A percentile compares a stretch with the other conserved stretches of the same genome.
These are phyloP conservation scores for Pseudoturritis turrita DNA, from an alignment of 345 rosid genomes.

Conservation along the genomic window DNA sequence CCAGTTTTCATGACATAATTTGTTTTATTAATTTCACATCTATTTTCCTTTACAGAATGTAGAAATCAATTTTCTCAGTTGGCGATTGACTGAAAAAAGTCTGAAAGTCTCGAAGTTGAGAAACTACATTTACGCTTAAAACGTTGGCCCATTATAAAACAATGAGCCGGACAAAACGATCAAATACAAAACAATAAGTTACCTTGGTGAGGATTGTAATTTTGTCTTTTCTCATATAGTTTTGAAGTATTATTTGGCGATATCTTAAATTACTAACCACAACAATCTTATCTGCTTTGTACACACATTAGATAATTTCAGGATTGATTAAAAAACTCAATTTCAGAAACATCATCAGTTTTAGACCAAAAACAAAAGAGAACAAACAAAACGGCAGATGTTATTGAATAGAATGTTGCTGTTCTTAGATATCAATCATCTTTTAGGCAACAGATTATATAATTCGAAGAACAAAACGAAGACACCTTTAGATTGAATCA, in stretches of 20 bases:
- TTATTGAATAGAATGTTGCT: neutral
- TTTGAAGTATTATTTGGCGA: too few species aligned
- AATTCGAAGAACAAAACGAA: neutral
- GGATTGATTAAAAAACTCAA: neutral
- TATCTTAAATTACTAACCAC: too few species aligned
- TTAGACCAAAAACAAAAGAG: neutral
- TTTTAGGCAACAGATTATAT: neutral
- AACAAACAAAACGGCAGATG: neutral
- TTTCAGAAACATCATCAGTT: too few species aligned
- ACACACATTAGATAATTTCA: neutral
- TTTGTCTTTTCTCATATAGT: too few species aligned
- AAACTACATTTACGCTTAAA: neutral
- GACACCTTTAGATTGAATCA: neutral
- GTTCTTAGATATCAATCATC: neutral
- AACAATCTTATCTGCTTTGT: too few species aligned
- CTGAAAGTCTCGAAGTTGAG: neutral
- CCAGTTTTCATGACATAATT: neutral
- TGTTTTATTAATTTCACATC: neutral
- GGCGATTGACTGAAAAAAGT: neutral
- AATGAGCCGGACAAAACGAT: neutral
- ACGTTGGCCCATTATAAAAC: neutral
- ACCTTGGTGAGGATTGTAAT: neutral
- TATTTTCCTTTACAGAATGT: too few species aligned
- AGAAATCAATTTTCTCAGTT: neutral
- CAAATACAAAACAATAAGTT: neutral